phyloP scores from a whole-genome alignment of 441 rosid genomes.

The Hura crepitans region DNA sequence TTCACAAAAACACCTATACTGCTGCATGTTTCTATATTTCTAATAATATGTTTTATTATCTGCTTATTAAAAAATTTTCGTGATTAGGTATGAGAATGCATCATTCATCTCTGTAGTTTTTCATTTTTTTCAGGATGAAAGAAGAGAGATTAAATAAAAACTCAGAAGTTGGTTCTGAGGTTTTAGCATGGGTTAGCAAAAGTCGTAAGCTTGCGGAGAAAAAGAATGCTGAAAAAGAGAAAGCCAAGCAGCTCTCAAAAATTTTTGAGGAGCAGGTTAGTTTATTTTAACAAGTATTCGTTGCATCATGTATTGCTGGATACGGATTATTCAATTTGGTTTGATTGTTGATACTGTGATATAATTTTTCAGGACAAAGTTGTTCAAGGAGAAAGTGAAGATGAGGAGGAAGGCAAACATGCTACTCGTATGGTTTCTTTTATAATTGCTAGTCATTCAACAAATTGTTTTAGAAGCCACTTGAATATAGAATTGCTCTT shows the following conservation, averaged over 20 bases:
- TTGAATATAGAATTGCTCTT: background rate
- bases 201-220: constrained; percentile 76
- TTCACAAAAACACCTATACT: background rate
- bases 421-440: constrained; percentile 41
- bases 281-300: constrained; percentile 1
- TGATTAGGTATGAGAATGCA: background rate
- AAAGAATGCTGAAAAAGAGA: constrained; percentile 66
- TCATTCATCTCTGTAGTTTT: constrained; percentile 8
- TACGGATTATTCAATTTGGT: constrained; percentile 11
- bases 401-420: constrained; percentile 46
- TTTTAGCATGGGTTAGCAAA: constrained; percentile 66
- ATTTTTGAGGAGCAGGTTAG: constrained; percentile 88
- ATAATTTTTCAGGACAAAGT: constrained; percentile 59
- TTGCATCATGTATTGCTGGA: constrained; percentile 15
- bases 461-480: background rate
- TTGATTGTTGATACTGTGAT: constrained; percentile 15
- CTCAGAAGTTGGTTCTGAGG: constrained; percentile 58
- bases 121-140: constrained; percentile 57
- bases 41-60: background rate
- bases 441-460: background rate
- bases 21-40: background rate
- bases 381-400: constrained; percentile 67
- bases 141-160: constrained; percentile 72
- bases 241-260: constrained; percentile 72
- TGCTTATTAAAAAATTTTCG: background rate